A percentile compares a stretch with the other conserved stretches of the same genome.
Evolutionary conservation across 805 yeast genomes (phyloP).

Genomic region (Saturnispora bothae): DNA sequence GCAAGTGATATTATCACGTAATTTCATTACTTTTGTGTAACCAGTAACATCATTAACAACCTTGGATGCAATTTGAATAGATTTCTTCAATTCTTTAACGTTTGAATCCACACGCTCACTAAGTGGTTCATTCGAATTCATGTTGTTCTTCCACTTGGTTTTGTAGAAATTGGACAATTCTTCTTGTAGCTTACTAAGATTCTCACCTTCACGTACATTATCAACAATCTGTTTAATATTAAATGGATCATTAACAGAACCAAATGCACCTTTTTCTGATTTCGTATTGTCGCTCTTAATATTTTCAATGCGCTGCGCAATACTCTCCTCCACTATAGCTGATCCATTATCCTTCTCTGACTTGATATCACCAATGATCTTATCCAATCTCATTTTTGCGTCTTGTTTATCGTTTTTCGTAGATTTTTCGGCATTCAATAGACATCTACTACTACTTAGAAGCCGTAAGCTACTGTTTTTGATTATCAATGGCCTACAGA

Average conservation of each 20-base stretch:
- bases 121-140: slow-evolving; percentile 28
- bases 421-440: background rate
- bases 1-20: slow-evolving; percentile 50
- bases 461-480: no score
- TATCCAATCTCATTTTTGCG: background rate
- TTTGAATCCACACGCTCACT: slow-evolving; percentile 37
- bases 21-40: slow-evolving; percentile 64
- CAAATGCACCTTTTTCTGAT: background rate
- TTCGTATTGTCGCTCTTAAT: slow-evolving; percentile 4
- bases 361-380: background rate
- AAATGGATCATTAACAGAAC: slow-evolving; percentile 1
- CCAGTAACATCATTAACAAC: slow-evolving; percentile 89
- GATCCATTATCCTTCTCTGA: background rate
- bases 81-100: slow-evolving; percentile 45
- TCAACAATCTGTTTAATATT: slow-evolving; percentile 17
- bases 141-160: slow-evolving; percentile 14
- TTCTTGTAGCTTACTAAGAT: slow-evolving; percentile 24
- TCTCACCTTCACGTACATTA: slow-evolving; percentile 24
- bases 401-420: background rate
- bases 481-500: no score
- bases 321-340: background rate
- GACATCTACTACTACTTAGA: background rate
- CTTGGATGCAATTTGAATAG: slow-evolving; percentile 49
- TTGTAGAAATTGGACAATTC: slow-evolving; percentile 24
- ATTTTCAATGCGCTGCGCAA: background rate